Evolutionary conservation across 2,329 filamentous ascomycete species (phyloP).

Genomic region (Diaporthe ilicicola): DNA sequence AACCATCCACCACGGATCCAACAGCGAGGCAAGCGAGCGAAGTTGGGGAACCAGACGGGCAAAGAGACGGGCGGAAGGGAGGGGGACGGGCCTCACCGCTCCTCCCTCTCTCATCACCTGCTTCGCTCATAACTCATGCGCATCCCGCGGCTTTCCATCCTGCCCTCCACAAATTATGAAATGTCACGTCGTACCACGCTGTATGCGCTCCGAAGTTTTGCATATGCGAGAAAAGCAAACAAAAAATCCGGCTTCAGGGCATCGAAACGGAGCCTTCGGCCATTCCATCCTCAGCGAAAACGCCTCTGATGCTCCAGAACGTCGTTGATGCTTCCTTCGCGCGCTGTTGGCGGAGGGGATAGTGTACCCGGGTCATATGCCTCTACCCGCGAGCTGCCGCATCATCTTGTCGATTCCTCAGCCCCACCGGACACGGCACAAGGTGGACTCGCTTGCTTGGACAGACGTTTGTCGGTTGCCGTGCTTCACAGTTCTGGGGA

Average conservation of each 20-base stretch:
- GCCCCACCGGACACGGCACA: constrained; percentile 9
- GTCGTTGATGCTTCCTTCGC: not conserved
- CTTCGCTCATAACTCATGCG: constrained; percentile 3
- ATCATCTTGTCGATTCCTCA: constrained; percentile 26
- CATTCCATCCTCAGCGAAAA: not conserved
- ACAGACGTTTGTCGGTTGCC: not conserved
- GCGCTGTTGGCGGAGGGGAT: not conserved
- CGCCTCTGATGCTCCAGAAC: not conserved
- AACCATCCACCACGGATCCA: not conserved
- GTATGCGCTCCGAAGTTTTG: constrained; percentile 8
- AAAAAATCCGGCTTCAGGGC: not conserved
- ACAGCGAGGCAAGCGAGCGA: not conserved
- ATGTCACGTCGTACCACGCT: constrained; percentile 30
- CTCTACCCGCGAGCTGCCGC: constrained; percentile 14
- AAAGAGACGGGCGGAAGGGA: constrained; percentile 5
- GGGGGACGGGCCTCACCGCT: constrained; percentile 32
- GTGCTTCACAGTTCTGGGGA: not conserved
- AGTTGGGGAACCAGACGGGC: not conserved
- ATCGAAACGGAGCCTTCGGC: not conserved
- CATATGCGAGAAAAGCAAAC: constrained; percentile 23
- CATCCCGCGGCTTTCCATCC: constrained; percentile 9
- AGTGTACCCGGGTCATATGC: not conserved
- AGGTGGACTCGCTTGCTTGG: constrained; percentile 21
- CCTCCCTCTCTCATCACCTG: constrained; percentile 3
- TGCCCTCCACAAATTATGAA: constrained; percentile 19